Evolutionary conservation across 805 yeast genomes (phyloP).

Genomic region (Myxozyma kluyveri): DNA sequence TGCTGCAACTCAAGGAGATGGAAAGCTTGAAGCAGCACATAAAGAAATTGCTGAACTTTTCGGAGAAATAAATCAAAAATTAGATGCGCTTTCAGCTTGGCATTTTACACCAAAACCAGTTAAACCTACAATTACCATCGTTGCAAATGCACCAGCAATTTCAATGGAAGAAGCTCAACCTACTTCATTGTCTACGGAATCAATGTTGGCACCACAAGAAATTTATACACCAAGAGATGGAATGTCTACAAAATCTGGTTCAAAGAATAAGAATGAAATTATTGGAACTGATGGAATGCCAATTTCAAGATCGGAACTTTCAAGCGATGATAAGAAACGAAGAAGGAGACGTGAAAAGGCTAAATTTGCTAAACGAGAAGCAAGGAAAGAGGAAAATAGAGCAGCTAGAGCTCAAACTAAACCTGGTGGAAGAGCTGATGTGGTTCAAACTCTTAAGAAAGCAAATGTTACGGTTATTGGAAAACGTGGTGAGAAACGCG

Average conservation of each 20-base stretch:
- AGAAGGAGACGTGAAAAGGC: constrained; percentile 84
- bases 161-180: constrained; percentile 98
- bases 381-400: constrained; percentile 38
- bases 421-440: constrained; percentile 58
- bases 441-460: constrained; percentile 69
- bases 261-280: constrained; percentile 55
- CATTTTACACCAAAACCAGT: constrained; percentile 91
- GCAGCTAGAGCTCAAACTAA: constrained; percentile 43
- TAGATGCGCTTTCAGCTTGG: constrained; percentile 91
- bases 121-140: constrained; percentile 73
- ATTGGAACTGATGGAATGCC: constrained; percentile 71
- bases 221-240: constrained; percentile 51
- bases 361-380: constrained; percentile 59
- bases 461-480: constrained; percentile 72
- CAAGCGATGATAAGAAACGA: constrained; percentile 81
- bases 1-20: constrained; percentile 49
- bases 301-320: constrained; percentile 75
- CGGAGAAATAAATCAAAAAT: constrained; percentile 59
- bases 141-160: constrained; percentile 77
- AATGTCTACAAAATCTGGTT: constrained; percentile 40
- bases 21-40: constrained; percentile 69
- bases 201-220: constrained; percentile 92
- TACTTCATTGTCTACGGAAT: constrained; percentile 65
- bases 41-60: constrained; percentile 70
- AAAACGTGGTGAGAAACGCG: constrained; percentile 70